phyloP scores from a whole-genome alignment of 139 green algal species.

The Protoeuglena noctilucae region DNA sequence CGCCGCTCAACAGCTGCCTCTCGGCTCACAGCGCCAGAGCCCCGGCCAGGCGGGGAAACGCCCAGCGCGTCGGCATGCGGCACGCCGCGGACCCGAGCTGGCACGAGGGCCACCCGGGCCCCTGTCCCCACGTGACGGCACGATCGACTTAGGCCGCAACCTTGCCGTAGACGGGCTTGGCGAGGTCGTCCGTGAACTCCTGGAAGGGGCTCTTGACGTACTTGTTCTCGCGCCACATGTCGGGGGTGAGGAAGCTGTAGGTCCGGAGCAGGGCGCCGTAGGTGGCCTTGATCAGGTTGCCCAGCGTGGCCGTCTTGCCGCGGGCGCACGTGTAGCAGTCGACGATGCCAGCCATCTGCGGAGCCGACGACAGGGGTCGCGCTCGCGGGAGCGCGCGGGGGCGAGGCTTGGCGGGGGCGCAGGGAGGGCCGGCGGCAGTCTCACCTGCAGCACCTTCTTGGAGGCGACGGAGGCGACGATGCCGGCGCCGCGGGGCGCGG shows the following conservation, averaged over 20 bases:
- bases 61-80: no score
- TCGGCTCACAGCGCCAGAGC: no score
- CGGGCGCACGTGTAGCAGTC: constrained; percentile 95
- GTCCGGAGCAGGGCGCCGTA: constrained; percentile 38
- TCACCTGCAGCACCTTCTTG: constrained; percentile 99
- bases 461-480: constrained; percentile 90
- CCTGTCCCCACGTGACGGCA: no score
- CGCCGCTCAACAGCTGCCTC: no score
- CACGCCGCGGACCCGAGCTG: no score
- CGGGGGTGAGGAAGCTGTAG: constrained; percentile 93
- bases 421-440: no score
- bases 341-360: constrained; percentile 97
- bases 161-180: constrained; percentile 20
- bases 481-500: constrained; percentile 87
- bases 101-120: no score
- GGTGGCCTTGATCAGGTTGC: constrained; percentile 92
- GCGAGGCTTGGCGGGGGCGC: no score
- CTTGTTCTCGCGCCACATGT: constrained; percentile 88
- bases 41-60: no score
- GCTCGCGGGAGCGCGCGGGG: no score
- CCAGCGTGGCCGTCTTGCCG: constrained; percentile 91
- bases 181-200: constrained; percentile 73
- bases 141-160: constrained; percentile 3
- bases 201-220: constrained; percentile 84
- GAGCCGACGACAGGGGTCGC: no score